These are phyloP conservation scores for Hysterangium stoloniferum DNA, from an alignment of 768 basidiomycete genomes.

Conservation along the genomic window DNA sequence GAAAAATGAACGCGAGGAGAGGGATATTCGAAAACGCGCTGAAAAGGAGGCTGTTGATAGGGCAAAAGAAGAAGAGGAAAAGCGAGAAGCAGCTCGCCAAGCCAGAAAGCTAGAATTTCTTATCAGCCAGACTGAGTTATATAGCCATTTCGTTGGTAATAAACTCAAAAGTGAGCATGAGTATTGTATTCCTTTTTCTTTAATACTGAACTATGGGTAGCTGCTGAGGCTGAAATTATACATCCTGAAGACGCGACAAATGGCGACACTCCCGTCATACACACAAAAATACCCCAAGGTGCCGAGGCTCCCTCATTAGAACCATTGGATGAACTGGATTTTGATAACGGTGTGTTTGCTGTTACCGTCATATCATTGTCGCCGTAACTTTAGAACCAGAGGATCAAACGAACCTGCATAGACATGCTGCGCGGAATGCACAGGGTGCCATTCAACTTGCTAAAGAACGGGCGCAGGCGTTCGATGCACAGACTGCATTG, in stretches of 20 bases:
- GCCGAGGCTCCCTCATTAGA: constrained; percentile 49
- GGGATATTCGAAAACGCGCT: constrained; percentile 85
- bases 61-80: constrained; percentile 85
- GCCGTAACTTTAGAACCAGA: constrained; percentile 37
- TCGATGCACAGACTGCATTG: constrained; percentile 76
- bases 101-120: constrained; percentile 96
- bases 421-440: constrained; percentile 82
- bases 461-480: constrained; percentile 69
- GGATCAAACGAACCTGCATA: constrained; percentile 78
- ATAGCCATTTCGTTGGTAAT: constrained; percentile 97
- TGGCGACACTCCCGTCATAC: constrained; percentile 32
- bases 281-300: constrained; percentile 27
- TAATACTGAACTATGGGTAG: constrained; percentile 29
- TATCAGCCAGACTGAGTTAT: constrained; percentile 97
- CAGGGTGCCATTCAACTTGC: constrained; percentile 82
- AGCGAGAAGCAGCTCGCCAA: constrained; percentile 86
- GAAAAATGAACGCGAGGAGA: constrained; percentile 95
- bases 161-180: constrained; percentile 73
- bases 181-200: not conserved
- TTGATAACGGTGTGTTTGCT: constrained; percentile 68
- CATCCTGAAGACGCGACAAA: constrained; percentile 40
- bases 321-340: constrained; percentile 70
- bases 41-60: constrained; percentile 91
- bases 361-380: constrained; percentile 3
- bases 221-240: constrained; percentile 56